Evolutionary conservation across 106 monocot genomes (phyloP).

Genomic region (Phalaenopsis aphrodite): DNA sequence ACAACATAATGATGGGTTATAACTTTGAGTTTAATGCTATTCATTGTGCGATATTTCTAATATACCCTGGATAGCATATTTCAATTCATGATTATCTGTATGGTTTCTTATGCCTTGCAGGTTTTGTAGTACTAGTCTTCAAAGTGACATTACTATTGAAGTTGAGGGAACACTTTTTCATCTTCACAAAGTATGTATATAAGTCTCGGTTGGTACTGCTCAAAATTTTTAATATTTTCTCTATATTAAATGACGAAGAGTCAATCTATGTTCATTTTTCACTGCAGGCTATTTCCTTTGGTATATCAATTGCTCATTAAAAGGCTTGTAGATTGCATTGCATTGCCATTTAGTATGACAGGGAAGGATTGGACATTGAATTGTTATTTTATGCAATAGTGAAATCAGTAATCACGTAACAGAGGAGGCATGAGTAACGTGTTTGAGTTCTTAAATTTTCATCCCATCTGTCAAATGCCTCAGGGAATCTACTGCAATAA

Average conservation of each 20-base stretch:
- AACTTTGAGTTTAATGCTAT: neutral
- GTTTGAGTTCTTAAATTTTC: neutral
- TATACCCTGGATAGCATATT: neutral
- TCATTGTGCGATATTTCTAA: neutral
- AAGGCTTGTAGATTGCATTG: neutral
- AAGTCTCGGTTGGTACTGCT: neutral
- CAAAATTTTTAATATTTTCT: neutral
- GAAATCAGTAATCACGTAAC: neutral
- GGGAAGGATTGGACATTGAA: neutral
- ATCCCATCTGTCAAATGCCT: neutral
- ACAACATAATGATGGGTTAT: neutral
- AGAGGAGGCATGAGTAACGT: neutral
- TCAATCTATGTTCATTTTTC: neutral
- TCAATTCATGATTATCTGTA: neutral
- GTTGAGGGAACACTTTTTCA: slow-evolving; percentile 26
- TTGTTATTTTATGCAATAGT: neutral
- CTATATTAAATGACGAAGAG: neutral
- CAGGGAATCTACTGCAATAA: neutral
- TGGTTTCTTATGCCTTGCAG: slow-evolving; percentile 13
- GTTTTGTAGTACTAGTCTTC: slow-evolving; percentile 21
- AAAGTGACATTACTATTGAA: slow-evolving; percentile 38
- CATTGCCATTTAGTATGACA: neutral
- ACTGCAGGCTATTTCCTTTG: neutral
- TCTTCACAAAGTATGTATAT: slow-evolving; percentile 35
- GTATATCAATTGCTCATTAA: neutral